Evolutionary conservation across 305 asterid species (phyloP).

Genomic region (Fraxinus floribunda): DNA sequence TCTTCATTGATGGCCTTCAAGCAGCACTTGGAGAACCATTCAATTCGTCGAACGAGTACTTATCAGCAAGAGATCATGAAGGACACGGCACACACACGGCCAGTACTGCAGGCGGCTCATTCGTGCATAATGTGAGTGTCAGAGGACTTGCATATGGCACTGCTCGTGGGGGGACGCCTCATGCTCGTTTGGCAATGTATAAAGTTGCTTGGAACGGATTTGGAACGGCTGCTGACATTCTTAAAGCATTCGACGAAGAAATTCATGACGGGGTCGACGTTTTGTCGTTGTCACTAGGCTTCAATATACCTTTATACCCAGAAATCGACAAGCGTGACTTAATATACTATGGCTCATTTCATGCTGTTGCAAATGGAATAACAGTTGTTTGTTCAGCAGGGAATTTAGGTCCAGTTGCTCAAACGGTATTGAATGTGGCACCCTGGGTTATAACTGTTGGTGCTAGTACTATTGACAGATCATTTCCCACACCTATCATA

Average conservation of each 20-base stretch:
- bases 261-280: constrained; percentile 51
- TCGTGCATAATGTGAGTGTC: constrained; percentile 41
- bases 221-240: constrained; percentile 38
- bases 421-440: constrained; percentile 34
- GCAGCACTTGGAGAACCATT: background rate
- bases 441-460: constrained; percentile 56
- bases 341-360: constrained; percentile 46
- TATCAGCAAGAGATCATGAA: constrained; percentile 38
- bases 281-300: constrained; percentile 33
- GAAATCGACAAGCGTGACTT: constrained; percentile 41
- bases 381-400: constrained; percentile 50
- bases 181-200: constrained; percentile 51
- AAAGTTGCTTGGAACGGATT: constrained; percentile 42
- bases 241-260: constrained; percentile 50
- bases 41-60: constrained; percentile 22
- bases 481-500: constrained; percentile 38
- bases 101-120: constrained; percentile 51
- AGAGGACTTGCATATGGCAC: constrained; percentile 44
- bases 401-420: constrained; percentile 43
- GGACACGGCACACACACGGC: constrained; percentile 57
- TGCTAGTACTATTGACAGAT: constrained; percentile 49
- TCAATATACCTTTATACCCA: constrained; percentile 26
- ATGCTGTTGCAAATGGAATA: constrained; percentile 45
- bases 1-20: constrained; percentile 28
- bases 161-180: constrained; percentile 58